Evolutionary conservation across 1,284 basidiomycete species (phyloP).

Genomic region (Ganoderma multipileum): DNA sequence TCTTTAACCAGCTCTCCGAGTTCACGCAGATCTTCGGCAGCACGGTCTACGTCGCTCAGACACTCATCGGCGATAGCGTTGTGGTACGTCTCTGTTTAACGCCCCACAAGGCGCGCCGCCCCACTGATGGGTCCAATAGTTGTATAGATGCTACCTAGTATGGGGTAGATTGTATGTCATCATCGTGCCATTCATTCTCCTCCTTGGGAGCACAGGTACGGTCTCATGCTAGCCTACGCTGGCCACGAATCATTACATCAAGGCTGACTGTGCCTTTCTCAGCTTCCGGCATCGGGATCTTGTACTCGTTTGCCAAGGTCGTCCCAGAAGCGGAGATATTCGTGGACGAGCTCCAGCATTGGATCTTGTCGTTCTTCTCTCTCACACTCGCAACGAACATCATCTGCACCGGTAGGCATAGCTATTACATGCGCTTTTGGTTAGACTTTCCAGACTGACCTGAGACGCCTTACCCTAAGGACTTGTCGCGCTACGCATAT

Average conservation of each 20-base stretch:
- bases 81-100: slow-evolving; percentile 5
- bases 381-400: slow-evolving; percentile 46
- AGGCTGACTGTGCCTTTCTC: not conserved
- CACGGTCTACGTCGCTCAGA: slow-evolving; percentile 34
- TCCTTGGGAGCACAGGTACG: slow-evolving; percentile 18
- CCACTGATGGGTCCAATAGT: not conserved
- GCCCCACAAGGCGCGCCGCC: not conserved
- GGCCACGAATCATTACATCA: not conserved
- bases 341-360: slow-evolving; percentile 35
- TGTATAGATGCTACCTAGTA: slow-evolving; percentile 22
- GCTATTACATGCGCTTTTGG: not conserved
- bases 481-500: slow-evolving; percentile 46
- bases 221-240: not conserved
- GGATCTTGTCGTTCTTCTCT: slow-evolving; percentile 46
- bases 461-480: slow-evolving; percentile 27
- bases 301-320: slow-evolving; percentile 25
- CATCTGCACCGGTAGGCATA: slow-evolving; percentile 41
- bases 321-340: slow-evolving; percentile 35
- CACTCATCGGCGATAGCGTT: slow-evolving; percentile 22
- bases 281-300: slow-evolving; percentile 25
- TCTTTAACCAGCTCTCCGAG: slow-evolving; percentile 31
- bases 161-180: slow-evolving; percentile 15
- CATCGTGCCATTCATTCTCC: slow-evolving; percentile 15
- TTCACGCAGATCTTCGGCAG: slow-evolving; percentile 37
- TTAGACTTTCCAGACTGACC: not conserved